phyloP scores from a whole-genome alignment of 2,329 filamentous ascomycete species.

The Seiridium unicorne region DNA sequence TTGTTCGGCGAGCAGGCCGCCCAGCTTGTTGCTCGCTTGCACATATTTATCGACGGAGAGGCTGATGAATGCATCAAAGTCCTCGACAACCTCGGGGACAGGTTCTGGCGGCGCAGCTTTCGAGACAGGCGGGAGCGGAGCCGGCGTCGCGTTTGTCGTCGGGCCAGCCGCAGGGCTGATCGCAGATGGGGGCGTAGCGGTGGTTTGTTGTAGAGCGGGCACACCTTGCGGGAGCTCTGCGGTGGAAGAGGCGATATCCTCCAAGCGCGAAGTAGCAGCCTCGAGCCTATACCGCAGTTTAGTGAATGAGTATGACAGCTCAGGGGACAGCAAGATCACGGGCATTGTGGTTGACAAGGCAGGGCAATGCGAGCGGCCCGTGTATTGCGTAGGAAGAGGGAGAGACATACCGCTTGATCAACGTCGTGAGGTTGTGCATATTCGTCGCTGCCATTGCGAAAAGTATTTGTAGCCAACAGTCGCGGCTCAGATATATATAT shows the following conservation, averaged over 20 bases:
- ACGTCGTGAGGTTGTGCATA: slow-evolving; percentile 94
- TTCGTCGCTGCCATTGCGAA: slow-evolving; percentile 68
- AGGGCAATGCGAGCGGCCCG: neutral
- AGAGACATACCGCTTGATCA: slow-evolving; percentile 87
- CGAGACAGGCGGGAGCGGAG: slow-evolving; percentile 28
- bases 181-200: slow-evolving; percentile 32
- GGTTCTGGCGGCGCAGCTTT: slow-evolving; percentile 46
- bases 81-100: slow-evolving; percentile 76
- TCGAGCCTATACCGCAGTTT: slow-evolving; percentile 72
- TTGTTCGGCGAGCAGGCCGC: slow-evolving; percentile 77
- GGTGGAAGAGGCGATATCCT: slow-evolving; percentile 86
- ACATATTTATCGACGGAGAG: slow-evolving; percentile 76
- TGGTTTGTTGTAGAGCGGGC: slow-evolving; percentile 40
- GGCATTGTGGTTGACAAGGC: slow-evolving; percentile 8
- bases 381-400: neutral
- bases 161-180: slow-evolving; percentile 42
- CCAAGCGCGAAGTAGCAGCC: slow-evolving; percentile 91
- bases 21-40: slow-evolving; percentile 73
- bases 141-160: slow-evolving; percentile 19
- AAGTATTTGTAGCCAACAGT: slow-evolving; percentile 7
- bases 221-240: slow-evolving; percentile 56
- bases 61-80: slow-evolving; percentile 79
- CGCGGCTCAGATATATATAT: slow-evolving; percentile 1
- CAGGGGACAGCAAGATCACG: slow-evolving; percentile 15
- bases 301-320: slow-evolving; percentile 33